Percentiles rank a stretch among this genome's conserved stretches.
These are phyloP conservation scores for Uronychia binucleata DNA, from an alignment of 73 alveolate species.

Conservation along the genomic window DNA sequence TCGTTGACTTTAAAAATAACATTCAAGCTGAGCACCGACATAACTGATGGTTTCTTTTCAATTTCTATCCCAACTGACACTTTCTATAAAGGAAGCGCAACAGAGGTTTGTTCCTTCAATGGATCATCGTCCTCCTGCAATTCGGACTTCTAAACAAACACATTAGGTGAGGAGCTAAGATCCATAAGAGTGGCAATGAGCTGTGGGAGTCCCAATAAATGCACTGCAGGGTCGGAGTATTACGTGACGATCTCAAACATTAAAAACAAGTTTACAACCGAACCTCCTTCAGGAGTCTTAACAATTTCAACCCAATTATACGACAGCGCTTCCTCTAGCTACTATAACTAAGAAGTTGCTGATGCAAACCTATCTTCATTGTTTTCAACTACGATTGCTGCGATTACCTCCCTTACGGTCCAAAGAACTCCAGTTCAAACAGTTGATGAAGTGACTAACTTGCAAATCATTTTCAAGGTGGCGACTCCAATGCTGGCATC, in stretches of 20 bases:
- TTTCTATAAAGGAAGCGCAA: constrained; percentile 24
- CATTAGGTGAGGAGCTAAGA: constrained; percentile 12
- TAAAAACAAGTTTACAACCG: background rate
- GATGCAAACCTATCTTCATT: too few relatives aligned
- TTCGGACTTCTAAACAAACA: constrained; percentile 19
- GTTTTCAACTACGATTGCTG: background rate
- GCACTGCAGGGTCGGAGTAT: background rate
- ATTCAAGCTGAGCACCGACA: constrained; percentile 12
- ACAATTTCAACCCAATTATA: background rate
- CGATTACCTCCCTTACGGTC: background rate
- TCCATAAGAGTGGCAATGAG: constrained; percentile 3
- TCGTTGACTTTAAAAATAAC: constrained; percentile 18
- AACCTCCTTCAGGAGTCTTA: background rate
- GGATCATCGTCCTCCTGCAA: constrained; percentile 19
- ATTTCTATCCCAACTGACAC: constrained; percentile 43
- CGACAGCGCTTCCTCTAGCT: background rate
- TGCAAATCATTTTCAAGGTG: background rate
- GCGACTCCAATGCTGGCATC: constrained; percentile 8
- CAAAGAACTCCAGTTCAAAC: background rate
- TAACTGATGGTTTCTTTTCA: constrained; percentile 42
- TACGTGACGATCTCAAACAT: background rate
- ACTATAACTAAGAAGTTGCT: background rate
- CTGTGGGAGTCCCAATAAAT: background rate
- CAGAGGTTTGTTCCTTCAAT: constrained; percentile 33
- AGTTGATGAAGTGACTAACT: background rate